Evolutionary conservation across 2,329 filamentous ascomycete genomes (phyloP).

Genomic region (Calycina herbarum): DNA sequence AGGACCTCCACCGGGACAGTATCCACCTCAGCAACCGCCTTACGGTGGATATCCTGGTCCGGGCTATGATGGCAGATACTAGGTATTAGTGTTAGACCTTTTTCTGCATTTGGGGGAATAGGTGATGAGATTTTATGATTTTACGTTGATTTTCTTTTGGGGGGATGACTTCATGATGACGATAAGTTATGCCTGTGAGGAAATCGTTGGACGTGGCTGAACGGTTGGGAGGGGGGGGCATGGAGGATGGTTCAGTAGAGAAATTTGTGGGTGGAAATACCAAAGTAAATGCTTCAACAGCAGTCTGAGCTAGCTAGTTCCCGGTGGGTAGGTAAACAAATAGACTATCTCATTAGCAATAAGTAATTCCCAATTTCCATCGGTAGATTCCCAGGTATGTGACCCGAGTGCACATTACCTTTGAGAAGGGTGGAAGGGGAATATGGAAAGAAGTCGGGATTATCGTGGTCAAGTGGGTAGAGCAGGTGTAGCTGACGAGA

Average conservation of each 20-base stretch:
- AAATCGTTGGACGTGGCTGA: neutral
- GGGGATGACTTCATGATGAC: neutral
- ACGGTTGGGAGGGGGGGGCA: neutral
- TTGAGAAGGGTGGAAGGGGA: too few relatives aligned
- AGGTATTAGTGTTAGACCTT: neutral
- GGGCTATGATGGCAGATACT: constrained; percentile 15
- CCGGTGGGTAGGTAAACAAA: neutral
- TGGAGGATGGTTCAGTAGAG: neutral
- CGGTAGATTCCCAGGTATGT: too few relatives aligned
- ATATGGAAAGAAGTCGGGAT: too few relatives aligned
- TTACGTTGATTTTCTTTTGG: neutral
- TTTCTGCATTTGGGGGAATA: neutral
- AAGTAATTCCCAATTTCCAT: neutral
- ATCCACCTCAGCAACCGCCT: constrained; percentile 19
- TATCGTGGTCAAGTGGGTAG: too few relatives aligned
- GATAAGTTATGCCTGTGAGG: neutral
- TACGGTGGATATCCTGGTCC: constrained; percentile 17
- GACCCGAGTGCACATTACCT: too few relatives aligned
- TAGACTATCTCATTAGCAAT: neutral
- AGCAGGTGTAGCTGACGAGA: too few relatives aligned
- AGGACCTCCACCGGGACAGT: constrained; percentile 14
- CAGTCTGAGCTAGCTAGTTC: neutral
- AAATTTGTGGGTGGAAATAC: too few relatives aligned
- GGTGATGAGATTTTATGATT: neutral
- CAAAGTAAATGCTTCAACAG: neutral